Percentiles rank a stretch among this genome's conserved stretches.
Conservation (phyloP, 1,139 yeast species). For the Zygotorulaspora mrakii region DNA sequence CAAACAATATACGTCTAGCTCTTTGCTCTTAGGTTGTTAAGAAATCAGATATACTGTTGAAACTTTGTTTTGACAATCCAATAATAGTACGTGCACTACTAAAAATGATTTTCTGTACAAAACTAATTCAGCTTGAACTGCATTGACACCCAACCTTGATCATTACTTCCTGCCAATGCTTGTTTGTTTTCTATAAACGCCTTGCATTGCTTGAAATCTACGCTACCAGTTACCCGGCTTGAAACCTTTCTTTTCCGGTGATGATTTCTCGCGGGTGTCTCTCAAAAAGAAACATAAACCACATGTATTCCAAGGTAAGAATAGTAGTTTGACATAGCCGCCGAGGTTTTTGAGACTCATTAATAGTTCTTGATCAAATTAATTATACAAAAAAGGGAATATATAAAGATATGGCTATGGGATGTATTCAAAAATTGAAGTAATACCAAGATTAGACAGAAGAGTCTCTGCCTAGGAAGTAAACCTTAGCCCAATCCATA, state of each 20-base stretch:
- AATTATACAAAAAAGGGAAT: constrained; percentile 2
- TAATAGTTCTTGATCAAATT: constrained; percentile 1
- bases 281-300: too few species aligned
- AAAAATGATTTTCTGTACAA: too few species aligned
- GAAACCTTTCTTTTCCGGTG: neutral
- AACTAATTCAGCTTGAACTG: too few species aligned
- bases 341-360: neutral
- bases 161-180: neutral
- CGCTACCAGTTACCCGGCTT: neutral
- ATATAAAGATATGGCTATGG: neutral
- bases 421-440: too few species aligned
- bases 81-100: too few species aligned
- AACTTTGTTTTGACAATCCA: too few species aligned
- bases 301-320: too few species aligned
- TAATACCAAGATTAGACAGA: constrained; percentile 42
- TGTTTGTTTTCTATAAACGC: too few species aligned
- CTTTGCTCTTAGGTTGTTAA: too few species aligned
- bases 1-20: neutral
- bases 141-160: neutral
- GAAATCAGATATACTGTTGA: too few species aligned
- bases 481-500: constrained; percentile 84
- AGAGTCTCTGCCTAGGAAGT: constrained; percentile 84
- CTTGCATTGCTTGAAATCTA: neutral
- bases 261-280: neutral
- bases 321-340: too few species aligned